Evolutionary conservation across 306 rosid species (phyloP).

Genomic region (Canavalia gladiata): DNA sequence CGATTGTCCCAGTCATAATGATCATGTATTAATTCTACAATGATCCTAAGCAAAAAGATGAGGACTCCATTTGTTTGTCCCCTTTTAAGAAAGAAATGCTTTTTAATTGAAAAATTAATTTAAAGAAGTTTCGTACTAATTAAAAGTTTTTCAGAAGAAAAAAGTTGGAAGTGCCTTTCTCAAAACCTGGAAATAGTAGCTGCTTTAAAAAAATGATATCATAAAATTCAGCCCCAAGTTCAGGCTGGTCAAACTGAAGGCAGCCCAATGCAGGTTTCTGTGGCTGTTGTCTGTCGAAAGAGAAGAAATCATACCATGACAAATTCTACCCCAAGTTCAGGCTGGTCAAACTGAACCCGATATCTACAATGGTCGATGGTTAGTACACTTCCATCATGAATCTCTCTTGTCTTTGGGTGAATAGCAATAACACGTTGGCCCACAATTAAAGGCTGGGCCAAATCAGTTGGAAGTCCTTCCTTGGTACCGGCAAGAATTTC

Average conservation of each 20-base stretch:
- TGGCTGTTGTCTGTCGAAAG: background rate
- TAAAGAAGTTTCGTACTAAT: too few relatives aligned
- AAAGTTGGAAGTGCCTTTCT: background rate
- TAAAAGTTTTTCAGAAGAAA: too few relatives aligned
- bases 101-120: background rate
- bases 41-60: constrained; percentile 19
- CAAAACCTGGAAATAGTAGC: background rate
- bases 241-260: background rate
- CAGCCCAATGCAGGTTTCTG: constrained; percentile 4
- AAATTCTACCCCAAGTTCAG: constrained; percentile 85
- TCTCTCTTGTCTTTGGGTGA: constrained; percentile 81
- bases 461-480: constrained; percentile 91
- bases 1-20: background rate
- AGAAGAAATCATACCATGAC: constrained; percentile 73
- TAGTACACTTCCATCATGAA: constrained; percentile 85
- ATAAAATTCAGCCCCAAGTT: background rate
- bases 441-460: constrained; percentile 84
- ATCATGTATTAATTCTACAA: background rate
- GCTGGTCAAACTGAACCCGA: constrained; percentile 82
- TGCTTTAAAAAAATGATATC: background rate
- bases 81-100: background rate
- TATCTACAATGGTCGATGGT: constrained; percentile 76
- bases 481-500: constrained; percentile 85
- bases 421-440: constrained; percentile 87
- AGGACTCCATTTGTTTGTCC: background rate